Conservation (phyloP, 1,139 yeast species). For the Yamadazyma atlantica region DNA sequence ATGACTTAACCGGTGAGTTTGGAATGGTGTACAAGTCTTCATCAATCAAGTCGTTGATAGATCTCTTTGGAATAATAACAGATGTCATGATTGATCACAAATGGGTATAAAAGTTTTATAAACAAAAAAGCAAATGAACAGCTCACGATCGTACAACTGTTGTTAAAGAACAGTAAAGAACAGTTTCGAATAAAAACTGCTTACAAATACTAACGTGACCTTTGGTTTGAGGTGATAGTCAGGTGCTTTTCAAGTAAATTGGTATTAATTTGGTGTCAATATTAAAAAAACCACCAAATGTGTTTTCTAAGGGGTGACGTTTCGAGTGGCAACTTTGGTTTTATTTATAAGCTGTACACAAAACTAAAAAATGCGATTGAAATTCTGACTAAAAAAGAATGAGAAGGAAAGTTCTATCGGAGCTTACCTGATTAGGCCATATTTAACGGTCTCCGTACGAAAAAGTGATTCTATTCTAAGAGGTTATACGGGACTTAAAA, state of each 20-base stretch:
- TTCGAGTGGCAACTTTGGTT: slow-evolving; percentile 2
- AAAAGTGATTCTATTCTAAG: background rate
- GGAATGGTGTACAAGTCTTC: slow-evolving; percentile 62
- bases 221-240: background rate
- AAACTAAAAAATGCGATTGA: slow-evolving; percentile 2
- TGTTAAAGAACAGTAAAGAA: background rate
- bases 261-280: background rate
- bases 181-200: background rate
- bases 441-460: background rate
- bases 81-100: slow-evolving; percentile 36
- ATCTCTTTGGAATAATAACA: slow-evolving; percentile 51
- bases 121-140: background rate
- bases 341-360: slow-evolving; percentile 2
- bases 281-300: background rate
- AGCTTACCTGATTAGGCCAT: background rate
- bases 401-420: slow-evolving; percentile 3
- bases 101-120: background rate
- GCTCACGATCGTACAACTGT: background rate
- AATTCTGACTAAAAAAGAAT: slow-evolving; percentile 2
- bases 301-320: background rate
- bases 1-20: slow-evolving; percentile 18
- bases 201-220: background rate
- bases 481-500: background rate
- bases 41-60: slow-evolving; percentile 60
- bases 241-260: background rate